These are phyloP conservation scores for Sanghuangporus weigelae DNA, from an alignment of 1,284 basidiomycete genomes.

Conservation along the genomic window DNA sequence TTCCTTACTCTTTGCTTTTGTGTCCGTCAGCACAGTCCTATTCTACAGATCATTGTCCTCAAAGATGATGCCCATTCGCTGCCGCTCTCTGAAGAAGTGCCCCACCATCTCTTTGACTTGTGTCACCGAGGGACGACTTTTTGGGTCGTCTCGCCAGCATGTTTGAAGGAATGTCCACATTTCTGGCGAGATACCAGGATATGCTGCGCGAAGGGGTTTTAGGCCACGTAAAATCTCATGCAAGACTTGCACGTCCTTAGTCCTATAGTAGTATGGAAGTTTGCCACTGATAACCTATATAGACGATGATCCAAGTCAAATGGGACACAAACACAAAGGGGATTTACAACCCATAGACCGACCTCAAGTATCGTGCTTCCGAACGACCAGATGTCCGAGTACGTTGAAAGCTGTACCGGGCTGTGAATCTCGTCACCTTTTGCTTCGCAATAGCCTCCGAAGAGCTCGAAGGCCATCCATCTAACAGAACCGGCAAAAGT, in stretches of 20 bases:
- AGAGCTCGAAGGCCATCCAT: constrained; percentile 18
- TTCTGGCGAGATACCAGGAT: constrained; percentile 5
- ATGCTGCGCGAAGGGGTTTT: constrained; percentile 1
- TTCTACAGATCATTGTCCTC: constrained; percentile 2
- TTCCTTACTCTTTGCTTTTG: neutral
- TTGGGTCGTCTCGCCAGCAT: constrained; percentile 14
- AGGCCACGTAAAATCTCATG: constrained; percentile 12
- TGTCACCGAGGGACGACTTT: constrained; percentile 5
- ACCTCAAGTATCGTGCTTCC: constrained; percentile 15
- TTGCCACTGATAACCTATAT: constrained; percentile 13
- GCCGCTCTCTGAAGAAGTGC: constrained; percentile 3
- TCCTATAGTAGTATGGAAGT: constrained; percentile 14
- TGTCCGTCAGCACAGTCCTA: neutral
- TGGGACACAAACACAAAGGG: neutral
- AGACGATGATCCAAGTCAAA: neutral
- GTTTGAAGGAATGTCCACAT: constrained; percentile 11
- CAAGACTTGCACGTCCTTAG: constrained; percentile 16
- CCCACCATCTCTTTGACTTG: constrained; percentile 4
- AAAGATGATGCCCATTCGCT: constrained; percentile 11
- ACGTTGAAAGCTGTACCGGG: constrained; percentile 3
- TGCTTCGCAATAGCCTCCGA: neutral
- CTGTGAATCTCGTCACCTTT: neutral
- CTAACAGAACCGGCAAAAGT: constrained; percentile 15
- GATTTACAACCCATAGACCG: neutral
- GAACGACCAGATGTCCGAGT: constrained; percentile 15